phyloP scores from a whole-genome alignment of 805 yeast genomes.

The Blastobotrys peoriensis region DNA sequence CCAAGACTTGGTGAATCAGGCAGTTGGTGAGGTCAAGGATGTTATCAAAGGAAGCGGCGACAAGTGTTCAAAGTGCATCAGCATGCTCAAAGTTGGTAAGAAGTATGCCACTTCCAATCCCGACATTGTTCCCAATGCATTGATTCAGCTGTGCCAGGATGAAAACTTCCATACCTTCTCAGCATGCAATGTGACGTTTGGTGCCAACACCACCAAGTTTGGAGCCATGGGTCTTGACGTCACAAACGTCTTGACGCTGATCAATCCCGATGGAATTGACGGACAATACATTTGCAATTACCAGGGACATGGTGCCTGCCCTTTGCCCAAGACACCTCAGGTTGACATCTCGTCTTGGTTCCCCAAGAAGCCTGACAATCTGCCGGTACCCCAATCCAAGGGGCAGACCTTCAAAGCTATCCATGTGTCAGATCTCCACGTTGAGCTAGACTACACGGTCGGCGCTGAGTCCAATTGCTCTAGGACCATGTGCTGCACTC shows the following conservation, averaged over 20 bases:
- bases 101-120: neutral
- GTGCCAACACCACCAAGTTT: neutral
- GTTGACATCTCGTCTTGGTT: constrained; percentile 40
- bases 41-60: neutral
- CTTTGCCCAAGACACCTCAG: constrained; percentile 47
- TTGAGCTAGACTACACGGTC: constrained; percentile 44
- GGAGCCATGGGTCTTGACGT: constrained; percentile 32
- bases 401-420: constrained; percentile 50
- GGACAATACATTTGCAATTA: constrained; percentile 59
- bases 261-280: constrained; percentile 49
- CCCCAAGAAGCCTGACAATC: constrained; percentile 38
- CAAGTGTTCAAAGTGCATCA: neutral
- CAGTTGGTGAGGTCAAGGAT: neutral
- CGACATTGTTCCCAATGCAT: neutral
- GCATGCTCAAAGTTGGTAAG: neutral
- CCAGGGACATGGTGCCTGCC: constrained; percentile 43
- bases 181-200: neutral
- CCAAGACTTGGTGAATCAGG: neutral
- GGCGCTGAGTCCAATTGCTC: constrained; percentile 40
- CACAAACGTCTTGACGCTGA: constrained; percentile 43
- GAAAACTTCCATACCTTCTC: neutral
- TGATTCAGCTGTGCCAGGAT: neutral
- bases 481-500: constrained; percentile 56
- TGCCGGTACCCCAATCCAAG: constrained; percentile 11
- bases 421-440: constrained; percentile 63